Percentiles rank a stretch among this genome's conserved stretches.
Evolutionary conservation across 208 protist genomes (phyloP).

Genomic region (Sergeia podlipaevii): DNA sequence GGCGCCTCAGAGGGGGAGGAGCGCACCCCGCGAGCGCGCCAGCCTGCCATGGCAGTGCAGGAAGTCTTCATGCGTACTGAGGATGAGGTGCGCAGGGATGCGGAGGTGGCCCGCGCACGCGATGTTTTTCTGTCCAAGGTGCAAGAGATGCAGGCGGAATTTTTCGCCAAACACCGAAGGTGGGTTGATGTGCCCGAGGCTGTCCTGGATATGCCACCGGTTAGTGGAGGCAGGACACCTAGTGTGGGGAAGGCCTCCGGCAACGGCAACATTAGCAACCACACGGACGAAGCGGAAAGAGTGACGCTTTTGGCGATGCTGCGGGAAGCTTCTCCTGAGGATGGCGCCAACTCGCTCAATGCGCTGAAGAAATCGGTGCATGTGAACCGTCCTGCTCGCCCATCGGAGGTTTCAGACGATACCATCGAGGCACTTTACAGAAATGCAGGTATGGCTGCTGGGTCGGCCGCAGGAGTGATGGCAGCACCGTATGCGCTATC

Average conservation of each 20-base stretch:
- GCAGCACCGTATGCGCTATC: slow-evolving; percentile 12
- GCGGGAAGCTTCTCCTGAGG: background rate
- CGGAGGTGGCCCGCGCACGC: slow-evolving; percentile 41
- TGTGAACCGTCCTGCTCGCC: slow-evolving; percentile 24
- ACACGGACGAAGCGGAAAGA: slow-evolving; percentile 22
- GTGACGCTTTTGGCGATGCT: slow-evolving; percentile 18
- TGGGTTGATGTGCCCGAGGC: slow-evolving; percentile 82
- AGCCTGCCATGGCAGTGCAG: slow-evolving; percentile 8
- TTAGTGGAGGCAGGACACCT: background rate
- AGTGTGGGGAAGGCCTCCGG: background rate
- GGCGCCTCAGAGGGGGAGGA: slow-evolving; percentile 6
- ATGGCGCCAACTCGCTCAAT: background rate
- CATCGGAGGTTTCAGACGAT: slow-evolving; percentile 15
- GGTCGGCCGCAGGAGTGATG: slow-evolving; percentile 11
- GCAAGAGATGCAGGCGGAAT: slow-evolving; percentile 71
- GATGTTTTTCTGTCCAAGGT: slow-evolving; percentile 71
- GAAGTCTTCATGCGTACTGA: slow-evolving; percentile 47
- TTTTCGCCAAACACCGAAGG: slow-evolving; percentile 66
- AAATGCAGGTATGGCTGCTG: background rate
- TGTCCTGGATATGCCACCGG: slow-evolving; percentile 27
- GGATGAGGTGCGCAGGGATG: slow-evolving; percentile 42
- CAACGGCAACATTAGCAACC: background rate
- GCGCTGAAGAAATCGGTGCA: slow-evolving; percentile 18
- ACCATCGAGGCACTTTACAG: slow-evolving; percentile 12
- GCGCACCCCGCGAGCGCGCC: background rate